These are phyloP conservation scores for Roridomyces roridus DNA, from an alignment of 768 basidiomycete species.

Conservation along the genomic window DNA sequence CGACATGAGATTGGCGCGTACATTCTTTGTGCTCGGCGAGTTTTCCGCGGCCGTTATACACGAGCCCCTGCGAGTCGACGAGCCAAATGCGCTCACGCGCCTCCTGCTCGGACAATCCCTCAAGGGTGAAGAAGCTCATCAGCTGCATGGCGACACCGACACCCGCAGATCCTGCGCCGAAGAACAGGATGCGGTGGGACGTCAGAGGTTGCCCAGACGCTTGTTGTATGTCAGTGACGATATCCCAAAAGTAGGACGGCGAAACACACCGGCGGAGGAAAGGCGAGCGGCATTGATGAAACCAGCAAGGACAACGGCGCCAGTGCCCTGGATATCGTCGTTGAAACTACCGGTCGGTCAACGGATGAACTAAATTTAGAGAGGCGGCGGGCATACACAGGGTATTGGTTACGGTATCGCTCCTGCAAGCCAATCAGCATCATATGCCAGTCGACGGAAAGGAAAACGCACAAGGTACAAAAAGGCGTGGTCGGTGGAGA, in stretches of 20 bases:
- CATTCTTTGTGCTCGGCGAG: conserved; percentile 88
- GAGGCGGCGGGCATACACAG: conserved; percentile 39
- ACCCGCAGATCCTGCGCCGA: conserved; percentile 91
- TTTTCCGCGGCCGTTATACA: conserved; percentile 75
- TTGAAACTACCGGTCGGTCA: conserved; percentile 56
- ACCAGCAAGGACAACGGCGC: conserved; percentile 90
- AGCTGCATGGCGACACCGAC: conserved; percentile 92
- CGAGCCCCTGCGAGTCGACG: conserved; percentile 86
- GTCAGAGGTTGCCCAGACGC: conserved; percentile 72
- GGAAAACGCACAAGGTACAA: conserved; percentile 64
- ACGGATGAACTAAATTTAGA: background rate
- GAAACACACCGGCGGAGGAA: conserved; percentile 48
- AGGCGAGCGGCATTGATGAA: conserved; percentile 88
- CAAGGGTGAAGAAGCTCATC: conserved; percentile 86
- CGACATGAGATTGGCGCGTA: conserved; percentile 34
- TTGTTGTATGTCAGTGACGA: background rate
- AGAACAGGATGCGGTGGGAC: conserved; percentile 88
- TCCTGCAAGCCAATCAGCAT: conserved; percentile 2
- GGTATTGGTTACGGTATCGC: conserved; percentile 67
- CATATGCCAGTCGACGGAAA: background rate
- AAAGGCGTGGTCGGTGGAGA: conserved; percentile 92
- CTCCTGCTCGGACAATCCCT: conserved; percentile 78
- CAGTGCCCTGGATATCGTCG: conserved; percentile 92
- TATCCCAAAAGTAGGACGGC: background rate
- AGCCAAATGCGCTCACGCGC: conserved; percentile 82